Percentiles rank a stretch among this genome's conserved stretches.
phyloP scores from a whole-genome alignment of 768 basidiomycete species.

The Amylocystis lapponica region DNA sequence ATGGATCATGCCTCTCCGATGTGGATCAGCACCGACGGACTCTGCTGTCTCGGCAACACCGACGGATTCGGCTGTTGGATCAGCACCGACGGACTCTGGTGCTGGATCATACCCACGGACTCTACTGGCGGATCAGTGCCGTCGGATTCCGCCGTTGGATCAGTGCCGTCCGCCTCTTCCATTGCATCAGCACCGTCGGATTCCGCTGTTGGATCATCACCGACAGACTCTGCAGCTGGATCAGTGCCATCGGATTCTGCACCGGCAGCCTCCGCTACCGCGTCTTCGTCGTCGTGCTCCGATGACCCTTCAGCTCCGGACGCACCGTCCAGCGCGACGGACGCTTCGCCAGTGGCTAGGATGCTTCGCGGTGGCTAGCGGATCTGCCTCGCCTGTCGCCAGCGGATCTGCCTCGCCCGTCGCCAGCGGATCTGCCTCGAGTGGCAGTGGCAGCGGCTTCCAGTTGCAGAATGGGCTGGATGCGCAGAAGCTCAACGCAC shows the following conservation, averaged over 20 bases:
- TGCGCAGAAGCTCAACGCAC: slow-evolving; percentile 28
- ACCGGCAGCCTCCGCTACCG: slow-evolving; percentile 2
- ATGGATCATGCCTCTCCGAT: too few relatives aligned
- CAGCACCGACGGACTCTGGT: not conserved
- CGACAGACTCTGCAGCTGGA: slow-evolving; percentile 11
- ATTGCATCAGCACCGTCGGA: slow-evolving; percentile 8
- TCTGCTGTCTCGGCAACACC: not conserved
- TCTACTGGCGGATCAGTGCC: too few relatives aligned
- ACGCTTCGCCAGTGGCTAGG: slow-evolving; percentile 6
- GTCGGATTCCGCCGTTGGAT: slow-evolving; percentile 10
- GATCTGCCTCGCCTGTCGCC: slow-evolving; percentile 3
- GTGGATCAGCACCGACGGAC: not conserved
- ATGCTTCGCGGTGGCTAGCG: too few relatives aligned
- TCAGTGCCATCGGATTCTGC: slow-evolving; percentile 5
- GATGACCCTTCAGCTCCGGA: slow-evolving; percentile 1
- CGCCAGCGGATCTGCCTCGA: slow-evolving; percentile 8
- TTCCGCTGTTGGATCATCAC: slow-evolving; percentile 1
- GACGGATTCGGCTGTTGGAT: not conserved
- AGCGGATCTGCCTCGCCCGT: slow-evolving; percentile 9
- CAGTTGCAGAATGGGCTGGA: slow-evolving; percentile 27
- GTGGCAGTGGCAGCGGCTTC: slow-evolving; percentile 8
- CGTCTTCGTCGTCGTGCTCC: slow-evolving; percentile 3
- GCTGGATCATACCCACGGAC: too few relatives aligned
- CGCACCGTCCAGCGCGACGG: not conserved
- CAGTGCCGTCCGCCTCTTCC: slow-evolving; percentile 2